Evolutionary conservation across 2,329 filamentous ascomycete genomes (phyloP), one percentile per base, ranked within the genome.

Genomic region (Samsoniella hepiali): DNA sequence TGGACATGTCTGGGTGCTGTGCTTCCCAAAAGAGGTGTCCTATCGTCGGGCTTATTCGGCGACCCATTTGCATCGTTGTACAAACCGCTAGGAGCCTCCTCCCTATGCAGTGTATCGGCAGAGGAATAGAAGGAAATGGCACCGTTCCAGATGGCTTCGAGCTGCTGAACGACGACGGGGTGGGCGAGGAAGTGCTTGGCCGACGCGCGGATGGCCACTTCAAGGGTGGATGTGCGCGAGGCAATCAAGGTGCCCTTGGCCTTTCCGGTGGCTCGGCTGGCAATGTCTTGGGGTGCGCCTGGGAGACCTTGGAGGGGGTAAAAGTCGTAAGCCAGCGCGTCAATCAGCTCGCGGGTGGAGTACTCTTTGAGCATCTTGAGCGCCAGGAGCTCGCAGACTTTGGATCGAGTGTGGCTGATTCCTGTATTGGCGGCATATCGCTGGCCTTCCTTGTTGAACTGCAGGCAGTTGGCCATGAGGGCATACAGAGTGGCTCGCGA

Each of bases 141-240:
- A 34, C 94, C 94, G 27, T 92, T 94, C 94, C 94, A 98, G 66
- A 98, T 97, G 51, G 93, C 93, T 75, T 97, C 93, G n/a, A 98
- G 82, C 72, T 97, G 93, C 74, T 96, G 92, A 9, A 97, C 90
- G 0, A 97, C 93, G 3, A 97, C 81, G 0, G 94, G 93, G 72
- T 97, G 93, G 9, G 94, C 90, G 5, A 98, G 81, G 69, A 97
- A 96, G 69, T 92, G 89, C 77, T 98, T 97, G 29, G 94, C 91
- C 66, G 93, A 93, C 27, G 93, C 92, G 68, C 92, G 88, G 70
- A 98, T 97, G 65, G 94, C 93, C 64, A 98, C 88, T 77, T 97
- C 94, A 38, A 97, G 84, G 8, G 93, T 93, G 9, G 93, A 97
- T 17, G 94, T 93, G 64, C 94, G 86, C 34, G 91, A 90, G 50